Percentiles rank a stretch among this genome's conserved stretches.
Evolutionary conservation across 495 filamentous ascomycete genomes (phyloP).

Genomic region (Xylaria nigripes): DNA sequence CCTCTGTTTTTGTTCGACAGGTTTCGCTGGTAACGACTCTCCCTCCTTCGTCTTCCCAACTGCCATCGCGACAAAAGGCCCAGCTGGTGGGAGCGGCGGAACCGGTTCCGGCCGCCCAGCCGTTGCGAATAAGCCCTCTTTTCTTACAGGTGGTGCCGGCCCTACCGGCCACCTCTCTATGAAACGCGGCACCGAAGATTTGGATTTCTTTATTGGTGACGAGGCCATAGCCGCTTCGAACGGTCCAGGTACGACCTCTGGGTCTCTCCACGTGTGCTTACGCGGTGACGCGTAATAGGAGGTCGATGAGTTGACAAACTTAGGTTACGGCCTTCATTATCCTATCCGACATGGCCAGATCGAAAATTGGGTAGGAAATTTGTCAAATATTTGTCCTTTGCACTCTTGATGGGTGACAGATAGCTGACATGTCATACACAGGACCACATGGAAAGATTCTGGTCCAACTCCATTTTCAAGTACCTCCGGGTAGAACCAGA

Average conservation of each 20-base stretch:
- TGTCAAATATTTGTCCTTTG: background rate
- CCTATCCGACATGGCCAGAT: slow-evolving; percentile 96
- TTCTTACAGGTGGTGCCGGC: slow-evolving; percentile 85
- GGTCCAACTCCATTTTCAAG: slow-evolving; percentile 99
- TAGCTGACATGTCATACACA: slow-evolving; percentile 28
- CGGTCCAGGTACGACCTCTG: slow-evolving; percentile 59
- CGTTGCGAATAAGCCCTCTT: slow-evolving; percentile 88
- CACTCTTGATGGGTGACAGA: background rate
- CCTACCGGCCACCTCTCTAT: slow-evolving; percentile 68
- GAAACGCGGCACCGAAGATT: slow-evolving; percentile 93
- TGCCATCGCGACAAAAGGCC: slow-evolving; percentile 90
- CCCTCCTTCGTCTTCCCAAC: slow-evolving; percentile 99
- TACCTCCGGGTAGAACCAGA: slow-evolving; percentile 96
- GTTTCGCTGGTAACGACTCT: slow-evolving; percentile 98
- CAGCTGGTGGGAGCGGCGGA: slow-evolving; percentile 56
- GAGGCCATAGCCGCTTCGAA: slow-evolving; percentile 77
- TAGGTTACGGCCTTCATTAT: slow-evolving; percentile 92
- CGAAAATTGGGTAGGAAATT: slow-evolving; percentile 75
- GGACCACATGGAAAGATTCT: slow-evolving; percentile 99
- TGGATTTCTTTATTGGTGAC: slow-evolving; percentile 98
- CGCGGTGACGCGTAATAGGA: background rate
- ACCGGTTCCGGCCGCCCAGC: slow-evolving; percentile 80
- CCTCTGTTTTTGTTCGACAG: slow-evolving; percentile 37
- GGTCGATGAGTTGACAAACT: slow-evolving; percentile 18
- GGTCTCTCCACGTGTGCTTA: background rate